A percentile compares a stretch with the other conserved stretches of the same genome.
These are phyloP conservation scores for Saccharomycopsis sp. DNA, from an alignment of 805 yeast genomes.

Conservation along the genomic window DNA sequence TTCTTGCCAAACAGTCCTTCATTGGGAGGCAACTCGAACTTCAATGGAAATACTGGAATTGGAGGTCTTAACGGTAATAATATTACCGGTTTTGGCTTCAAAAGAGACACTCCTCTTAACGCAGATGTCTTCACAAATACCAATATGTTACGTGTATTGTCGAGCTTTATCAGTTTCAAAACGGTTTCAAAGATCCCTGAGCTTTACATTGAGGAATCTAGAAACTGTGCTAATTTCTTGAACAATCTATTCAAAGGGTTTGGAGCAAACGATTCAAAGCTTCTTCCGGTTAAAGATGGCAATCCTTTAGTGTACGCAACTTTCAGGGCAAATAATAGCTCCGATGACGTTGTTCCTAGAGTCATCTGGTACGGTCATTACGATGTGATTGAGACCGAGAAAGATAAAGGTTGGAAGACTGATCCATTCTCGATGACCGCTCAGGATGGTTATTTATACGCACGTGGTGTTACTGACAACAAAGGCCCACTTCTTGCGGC, in stretches of 20 bases:
- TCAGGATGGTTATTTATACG: slow-evolving; percentile 78
- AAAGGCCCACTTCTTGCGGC: slow-evolving; percentile 92
- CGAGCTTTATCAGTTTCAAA: slow-evolving; percentile 56
- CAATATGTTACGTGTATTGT: slow-evolving; percentile 54
- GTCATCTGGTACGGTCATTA: slow-evolving; percentile 93
- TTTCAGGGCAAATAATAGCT: slow-evolving; percentile 39
- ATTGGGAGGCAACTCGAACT: neutral
- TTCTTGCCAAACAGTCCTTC: neutral
- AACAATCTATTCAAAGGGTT: slow-evolving; percentile 52
- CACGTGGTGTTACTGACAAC: slow-evolving; percentile 90
- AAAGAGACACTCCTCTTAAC: neutral
- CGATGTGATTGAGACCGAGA: slow-evolving; percentile 81
- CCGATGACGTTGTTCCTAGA: slow-evolving; percentile 31
- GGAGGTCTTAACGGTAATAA: neutral
- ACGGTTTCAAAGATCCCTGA: slow-evolving; percentile 75
- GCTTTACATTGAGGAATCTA: slow-evolving; percentile 65
- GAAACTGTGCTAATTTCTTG: slow-evolving; percentile 79
- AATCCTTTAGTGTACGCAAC: slow-evolving; percentile 82
- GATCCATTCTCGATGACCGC: slow-evolving; percentile 75
- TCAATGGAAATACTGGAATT: slow-evolving; percentile 1
- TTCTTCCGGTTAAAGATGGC: slow-evolving; percentile 68
- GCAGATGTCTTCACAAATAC: slow-evolving; percentile 42
- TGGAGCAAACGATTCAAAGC: slow-evolving; percentile 62
- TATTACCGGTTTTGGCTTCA: neutral
- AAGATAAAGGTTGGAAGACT: slow-evolving; percentile 58